phyloP scores from a whole-genome alignment of 2,329 filamentous ascomycete species.

The Zasmidium angulare region DNA sequence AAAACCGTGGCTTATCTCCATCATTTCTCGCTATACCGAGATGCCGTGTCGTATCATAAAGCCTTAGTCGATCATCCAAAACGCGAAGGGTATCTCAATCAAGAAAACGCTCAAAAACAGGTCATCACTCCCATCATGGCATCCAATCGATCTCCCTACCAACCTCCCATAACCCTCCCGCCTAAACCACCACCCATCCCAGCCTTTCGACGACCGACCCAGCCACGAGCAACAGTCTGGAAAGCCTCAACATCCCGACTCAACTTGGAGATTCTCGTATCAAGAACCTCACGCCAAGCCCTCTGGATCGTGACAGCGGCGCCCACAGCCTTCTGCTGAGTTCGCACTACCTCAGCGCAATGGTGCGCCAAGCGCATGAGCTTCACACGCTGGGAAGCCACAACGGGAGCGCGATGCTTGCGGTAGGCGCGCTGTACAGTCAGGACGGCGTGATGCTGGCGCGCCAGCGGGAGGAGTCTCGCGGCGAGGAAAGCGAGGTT shows the following conservation, averaged over 20 bases:
- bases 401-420: not conserved
- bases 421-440: conserved; percentile 56
- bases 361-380: conserved; percentile 46
- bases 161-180: not conserved
- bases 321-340: conserved; percentile 41
- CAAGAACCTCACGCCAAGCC: conserved; percentile 43
- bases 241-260: conserved; percentile 41
- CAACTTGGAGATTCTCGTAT: conserved; percentile 36
- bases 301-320: conserved; percentile 47
- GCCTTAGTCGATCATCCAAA: no score
- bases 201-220: conserved; percentile 33
- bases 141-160: not conserved
- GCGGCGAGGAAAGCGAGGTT: conserved; percentile 61
- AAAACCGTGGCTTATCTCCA: not conserved
- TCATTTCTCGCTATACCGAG: not conserved
- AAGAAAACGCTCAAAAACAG: no score
- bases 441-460: conserved; percentile 51
- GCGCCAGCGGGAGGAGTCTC: conserved; percentile 54
- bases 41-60: no score
- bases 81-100: not conserved
- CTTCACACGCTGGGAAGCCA: conserved; percentile 22
- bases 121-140: not conserved
- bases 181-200: no score
- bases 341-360: conserved; percentile 49
- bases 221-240: conserved; percentile 46